These are phyloP conservation scores for Spizellomyces punctatus DNA, from an alignment of 192 early-diverging fungal species.

Conservation along the genomic window DNA sequence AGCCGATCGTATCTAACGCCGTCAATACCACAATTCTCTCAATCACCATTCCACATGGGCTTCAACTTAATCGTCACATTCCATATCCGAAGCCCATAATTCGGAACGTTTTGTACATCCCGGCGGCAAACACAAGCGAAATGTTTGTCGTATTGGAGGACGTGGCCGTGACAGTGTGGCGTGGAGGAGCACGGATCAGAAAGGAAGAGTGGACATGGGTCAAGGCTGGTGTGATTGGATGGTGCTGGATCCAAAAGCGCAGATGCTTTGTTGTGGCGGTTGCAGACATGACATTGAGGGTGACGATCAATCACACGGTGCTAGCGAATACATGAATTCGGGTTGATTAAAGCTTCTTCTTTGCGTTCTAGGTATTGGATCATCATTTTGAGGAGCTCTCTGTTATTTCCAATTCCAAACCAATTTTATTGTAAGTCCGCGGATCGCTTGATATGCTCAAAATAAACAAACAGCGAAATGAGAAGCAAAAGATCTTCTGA, in stretches of 20 bases:
- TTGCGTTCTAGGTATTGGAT: conserved; percentile 41
- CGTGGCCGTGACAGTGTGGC: conserved; percentile 31
- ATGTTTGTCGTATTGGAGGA: conserved; percentile 45
- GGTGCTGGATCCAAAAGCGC: conserved; percentile 44
- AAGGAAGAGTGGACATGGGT: conserved; percentile 12
- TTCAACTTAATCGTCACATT: conserved; percentile 39
- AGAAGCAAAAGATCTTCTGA: too few species aligned
- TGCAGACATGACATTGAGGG: conserved; percentile 41
- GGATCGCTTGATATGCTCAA: not conserved
- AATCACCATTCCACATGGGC: conserved; percentile 47
- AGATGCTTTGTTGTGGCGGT: conserved; percentile 45
- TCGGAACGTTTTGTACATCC: conserved; percentile 37
- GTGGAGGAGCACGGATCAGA: conserved; percentile 27
- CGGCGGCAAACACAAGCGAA: conserved; percentile 30
- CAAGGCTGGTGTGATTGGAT: conserved; percentile 20
- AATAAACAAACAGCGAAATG: too few species aligned
- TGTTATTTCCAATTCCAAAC: conserved; percentile 38
- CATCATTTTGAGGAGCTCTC: conserved; percentile 41
- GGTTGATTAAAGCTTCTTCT: too few species aligned
- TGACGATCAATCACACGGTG: not conserved
- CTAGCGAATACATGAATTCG: not conserved
- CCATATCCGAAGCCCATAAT: conserved; percentile 27
- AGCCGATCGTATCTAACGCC: too few species aligned
- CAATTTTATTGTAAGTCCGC: conserved; percentile 45
- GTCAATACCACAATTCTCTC: not conserved